Evolutionary conservation across 176 grass and related monocot species (phyloP), one percentile per base, ranked within the genome.

Genomic region (Guadua angustifolia): DNA sequence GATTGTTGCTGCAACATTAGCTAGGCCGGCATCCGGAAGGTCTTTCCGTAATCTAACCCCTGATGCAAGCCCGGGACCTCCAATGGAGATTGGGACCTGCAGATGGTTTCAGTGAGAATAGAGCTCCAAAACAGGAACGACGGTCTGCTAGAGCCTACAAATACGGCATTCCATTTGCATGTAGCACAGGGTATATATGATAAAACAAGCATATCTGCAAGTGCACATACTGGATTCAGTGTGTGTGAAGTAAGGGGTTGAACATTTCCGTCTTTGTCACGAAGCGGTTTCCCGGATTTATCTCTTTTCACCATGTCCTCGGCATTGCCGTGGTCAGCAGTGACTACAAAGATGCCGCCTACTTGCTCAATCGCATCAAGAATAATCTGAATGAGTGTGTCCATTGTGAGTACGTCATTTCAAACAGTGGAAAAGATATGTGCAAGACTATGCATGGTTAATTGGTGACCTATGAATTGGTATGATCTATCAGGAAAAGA

Each of bases 301-400:
- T 90, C 89, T 62, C 96, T 94, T 53, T 95, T 99, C 26, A 87
- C 93, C 96, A 95, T 99, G 84, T 99, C 96, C 85, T 99, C 96
- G 2, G 96, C 96, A 24, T 99, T 99, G 45, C 96, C 96, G 50
- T 98, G 96, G 70, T 98, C 96, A 0, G 96, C 89, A 2, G 89
- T 99, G 52, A 95, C 87, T 22, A 94, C 77, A 43, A 92, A 99
- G 46, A 99, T 92, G 36, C 96, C 93, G 33, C 91, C 96, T 11
- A 91, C 83, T 91, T 95, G 81, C 17, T 95, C 86, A 11, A 95
- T 66, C 8, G 93, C 91, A 55, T 95, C 89, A 17, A 95, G 78
- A 73, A 99, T 90, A 16, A 99, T 89, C 95, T 95, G 89, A 65
- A 44, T 1, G 3, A 25, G 26, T 35, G 10, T 4, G 35, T 17